Evolutionary conservation across 495 filamentous ascomycete species (phyloP).

Genomic region (Hyaloscypha bicolor): DNA sequence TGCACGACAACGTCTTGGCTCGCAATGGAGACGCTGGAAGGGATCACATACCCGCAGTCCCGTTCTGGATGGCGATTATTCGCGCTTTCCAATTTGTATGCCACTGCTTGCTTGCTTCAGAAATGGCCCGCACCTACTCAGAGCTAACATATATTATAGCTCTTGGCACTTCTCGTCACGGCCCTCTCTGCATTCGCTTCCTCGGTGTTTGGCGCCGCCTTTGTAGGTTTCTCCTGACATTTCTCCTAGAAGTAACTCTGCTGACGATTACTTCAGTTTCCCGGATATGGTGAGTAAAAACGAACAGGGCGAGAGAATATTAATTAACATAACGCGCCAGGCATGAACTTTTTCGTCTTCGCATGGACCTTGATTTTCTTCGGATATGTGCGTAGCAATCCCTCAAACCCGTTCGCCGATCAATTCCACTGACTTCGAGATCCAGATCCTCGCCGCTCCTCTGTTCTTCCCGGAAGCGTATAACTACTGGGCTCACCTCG

Average conservation of each 20-base stretch:
- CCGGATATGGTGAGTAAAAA: slow-evolving; percentile 9
- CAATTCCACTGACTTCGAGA: background rate
- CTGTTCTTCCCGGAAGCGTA: slow-evolving; percentile 15
- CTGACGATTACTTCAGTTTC: background rate
- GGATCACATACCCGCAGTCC: slow-evolving; percentile 18
- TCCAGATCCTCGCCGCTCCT: slow-evolving; percentile 12
- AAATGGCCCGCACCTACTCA: background rate
- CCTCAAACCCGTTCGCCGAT: background rate
- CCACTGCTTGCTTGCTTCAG: background rate
- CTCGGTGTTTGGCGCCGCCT: slow-evolving; percentile 5
- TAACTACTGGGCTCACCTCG: slow-evolving; percentile 20
- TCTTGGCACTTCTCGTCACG: slow-evolving; percentile 17
- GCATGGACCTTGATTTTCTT: slow-evolving; percentile 22
- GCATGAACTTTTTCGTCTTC: slow-evolving; percentile 17
- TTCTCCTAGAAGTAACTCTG: background rate
- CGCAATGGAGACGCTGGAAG: background rate
- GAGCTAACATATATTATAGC: slow-evolving; percentile 1
- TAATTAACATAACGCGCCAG: background rate
- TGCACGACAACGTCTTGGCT: slow-evolving; percentile 5
- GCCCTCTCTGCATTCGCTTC: slow-evolving; percentile 16
- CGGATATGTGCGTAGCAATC: slow-evolving; percentile 2
- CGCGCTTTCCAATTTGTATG: slow-evolving; percentile 21
- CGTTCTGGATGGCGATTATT: slow-evolving; percentile 18
- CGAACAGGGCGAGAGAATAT: background rate
- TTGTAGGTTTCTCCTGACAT: slow-evolving; percentile 11